Evolutionary conservation across 345 rosid genomes (phyloP), one percentile per base, ranked within the genome.

Genomic region (Cardiospermum halicacabum): DNA sequence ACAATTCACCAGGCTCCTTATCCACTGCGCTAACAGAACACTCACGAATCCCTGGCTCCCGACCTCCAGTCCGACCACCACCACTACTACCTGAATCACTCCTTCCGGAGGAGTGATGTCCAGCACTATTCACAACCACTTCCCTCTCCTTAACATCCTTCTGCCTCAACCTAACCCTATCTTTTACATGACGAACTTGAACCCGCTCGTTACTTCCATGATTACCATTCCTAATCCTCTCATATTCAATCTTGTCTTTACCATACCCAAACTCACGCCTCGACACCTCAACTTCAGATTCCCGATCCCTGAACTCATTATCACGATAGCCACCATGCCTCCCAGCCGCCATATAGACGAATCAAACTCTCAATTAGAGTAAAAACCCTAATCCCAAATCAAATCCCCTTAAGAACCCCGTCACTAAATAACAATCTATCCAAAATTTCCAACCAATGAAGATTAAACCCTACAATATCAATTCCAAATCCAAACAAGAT

Each of bases 1-100:
- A 95, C 77, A 95, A 76, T 77, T 95, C 99, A 62, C 99, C 99
- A 4, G 99, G 97, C 80, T 95, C 99, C 83, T 74, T 91, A 74
- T 95, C 97, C 39, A 75, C 61, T 11, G 77, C 67, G 82, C 70
- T 84, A 66, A 39, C 78, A 9, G 81, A 66, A 48, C 80, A 47
- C 25, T 70, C 80, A 36, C 74, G 61, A 63, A 64, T 70, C 66
- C 66, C 73, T 3, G 84, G 85, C 32, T 84, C 81, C 48, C 34
- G 66, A 59, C 64, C 76, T 57, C 68, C 59, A 13, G 78, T 74
- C 2, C 77, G 67, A 56, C 80, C 73, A 43, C 78, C 81, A 48
- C 78, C 81, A 77, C 80, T 71, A 39, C 80, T 73, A 11, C 85
- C 82, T 9, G 87, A 85, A 72, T 82, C 76, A 75, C 87, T 85